Percentiles rank a stretch among this genome's conserved stretches.
Conservation (phyloP, 1,284 basidiomycete species). For the Cryptococcus maquisensis region DNA sequence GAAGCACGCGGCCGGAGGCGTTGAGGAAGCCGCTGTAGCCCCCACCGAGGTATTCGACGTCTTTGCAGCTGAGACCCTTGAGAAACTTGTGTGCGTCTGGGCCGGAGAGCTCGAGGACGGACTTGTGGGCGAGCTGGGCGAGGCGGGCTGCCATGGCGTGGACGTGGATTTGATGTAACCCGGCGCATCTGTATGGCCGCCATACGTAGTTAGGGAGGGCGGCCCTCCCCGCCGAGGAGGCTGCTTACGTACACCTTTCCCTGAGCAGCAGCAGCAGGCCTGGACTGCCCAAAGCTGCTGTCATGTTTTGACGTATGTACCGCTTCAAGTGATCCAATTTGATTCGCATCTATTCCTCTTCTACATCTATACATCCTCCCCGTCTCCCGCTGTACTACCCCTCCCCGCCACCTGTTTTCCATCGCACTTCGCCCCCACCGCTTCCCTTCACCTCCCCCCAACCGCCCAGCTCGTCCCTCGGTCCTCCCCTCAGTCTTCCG, state of each 20-base stretch:
- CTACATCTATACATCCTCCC: too few species aligned
- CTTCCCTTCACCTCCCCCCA: neutral
- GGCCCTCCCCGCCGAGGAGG: too few species aligned
- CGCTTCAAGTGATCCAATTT: too few species aligned
- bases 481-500: neutral
- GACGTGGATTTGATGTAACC: neutral
- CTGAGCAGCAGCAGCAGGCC: too few species aligned
- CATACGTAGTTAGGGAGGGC: too few species aligned
- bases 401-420: too few species aligned
- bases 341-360: too few species aligned
- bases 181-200: neutral
- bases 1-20: conserved; percentile 84
- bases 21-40: conserved; percentile 80
- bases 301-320: too few species aligned
- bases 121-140: conserved; percentile 61
- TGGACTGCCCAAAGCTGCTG: too few species aligned
- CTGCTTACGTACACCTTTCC: too few species aligned
- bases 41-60: conserved; percentile 55
- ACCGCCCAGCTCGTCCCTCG: neutral
- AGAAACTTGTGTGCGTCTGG: conserved; percentile 79
- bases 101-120: conserved; percentile 71
- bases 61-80: conserved; percentile 71
- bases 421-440: neutral
- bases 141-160: conserved; percentile 3
- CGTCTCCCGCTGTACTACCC: too few species aligned